phyloP scores from a whole-genome alignment of 768 basidiomycete species.

The Fomitopsis serialis region DNA sequence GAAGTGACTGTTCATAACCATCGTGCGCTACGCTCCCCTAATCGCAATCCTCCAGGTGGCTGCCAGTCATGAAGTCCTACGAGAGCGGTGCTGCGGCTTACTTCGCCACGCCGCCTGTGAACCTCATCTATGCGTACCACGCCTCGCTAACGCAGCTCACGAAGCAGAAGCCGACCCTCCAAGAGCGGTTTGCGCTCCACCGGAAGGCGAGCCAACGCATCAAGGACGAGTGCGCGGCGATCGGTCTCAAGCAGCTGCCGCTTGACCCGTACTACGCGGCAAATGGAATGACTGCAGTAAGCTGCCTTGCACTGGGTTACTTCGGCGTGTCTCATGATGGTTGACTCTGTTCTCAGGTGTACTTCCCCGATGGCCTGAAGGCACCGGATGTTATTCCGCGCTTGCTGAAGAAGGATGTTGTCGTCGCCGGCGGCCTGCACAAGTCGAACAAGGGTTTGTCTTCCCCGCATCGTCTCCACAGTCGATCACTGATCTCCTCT shows the following conservation, averaged over 20 bases:
- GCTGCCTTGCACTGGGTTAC: conserved; percentile 10
- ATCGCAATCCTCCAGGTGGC: conserved; percentile 47
- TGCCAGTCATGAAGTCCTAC: conserved; percentile 93
- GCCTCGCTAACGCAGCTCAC: conserved; percentile 76
- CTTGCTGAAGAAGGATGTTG: conserved; percentile 62
- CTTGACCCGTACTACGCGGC: conserved; percentile 58
- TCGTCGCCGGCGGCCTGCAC: conserved; percentile 88
- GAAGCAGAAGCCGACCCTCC: conserved; percentile 53
- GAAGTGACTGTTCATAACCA: conserved; percentile 39
- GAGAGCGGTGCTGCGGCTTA: conserved; percentile 78
- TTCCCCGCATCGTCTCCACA: background rate
- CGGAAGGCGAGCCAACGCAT: conserved; percentile 60
- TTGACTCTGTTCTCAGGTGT: conserved; percentile 40
- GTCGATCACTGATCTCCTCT: conserved; percentile 1
- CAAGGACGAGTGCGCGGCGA: conserved; percentile 54
- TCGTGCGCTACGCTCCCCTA: background rate
- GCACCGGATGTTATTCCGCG: conserved; percentile 75
- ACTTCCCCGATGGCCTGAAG: conserved; percentile 77
- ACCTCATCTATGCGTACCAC: conserved; percentile 88
- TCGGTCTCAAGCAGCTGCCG: conserved; percentile 77
- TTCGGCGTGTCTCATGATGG: conserved; percentile 1
- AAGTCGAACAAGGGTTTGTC: conserved; percentile 70
- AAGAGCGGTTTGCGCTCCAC: conserved; percentile 77
- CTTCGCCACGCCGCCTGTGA: conserved; percentile 94
- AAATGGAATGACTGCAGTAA: conserved; percentile 92